phyloP scores from a whole-genome alignment of 768 basidiomycete species.

The Suillus subaureus region DNA sequence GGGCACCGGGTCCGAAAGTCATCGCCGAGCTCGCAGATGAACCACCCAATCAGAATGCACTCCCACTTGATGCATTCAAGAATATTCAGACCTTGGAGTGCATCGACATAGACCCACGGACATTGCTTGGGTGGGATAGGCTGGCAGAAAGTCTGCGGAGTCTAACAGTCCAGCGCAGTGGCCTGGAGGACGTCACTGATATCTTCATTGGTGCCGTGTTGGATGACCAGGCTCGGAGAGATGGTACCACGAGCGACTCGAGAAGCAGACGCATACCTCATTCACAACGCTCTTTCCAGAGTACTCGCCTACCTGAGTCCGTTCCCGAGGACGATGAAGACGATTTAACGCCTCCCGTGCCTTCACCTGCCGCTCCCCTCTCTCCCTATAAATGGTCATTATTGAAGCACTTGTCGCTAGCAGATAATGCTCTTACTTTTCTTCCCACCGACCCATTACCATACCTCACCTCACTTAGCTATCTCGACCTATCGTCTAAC shows the following conservation, averaged over 20 bases:
- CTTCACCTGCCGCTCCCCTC: constrained; percentile 41
- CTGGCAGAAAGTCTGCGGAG: constrained; percentile 70
- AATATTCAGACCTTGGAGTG: constrained; percentile 78
- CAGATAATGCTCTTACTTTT: constrained; percentile 82
- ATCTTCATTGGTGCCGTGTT: constrained; percentile 75
- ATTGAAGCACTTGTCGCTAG: constrained; percentile 72
- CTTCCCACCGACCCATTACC: constrained; percentile 68
- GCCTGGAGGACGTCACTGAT: constrained; percentile 79
- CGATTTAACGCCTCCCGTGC: constrained; percentile 13
- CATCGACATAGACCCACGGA: constrained; percentile 79
- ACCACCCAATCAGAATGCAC: constrained; percentile 68
- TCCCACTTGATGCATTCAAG: constrained; percentile 86
- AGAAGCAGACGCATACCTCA: constrained; percentile 47
- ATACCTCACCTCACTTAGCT: constrained; percentile 27
- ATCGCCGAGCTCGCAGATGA: constrained; percentile 73
- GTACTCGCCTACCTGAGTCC: constrained; percentile 55
- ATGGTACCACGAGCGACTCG: constrained; percentile 52
- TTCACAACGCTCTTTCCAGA: constrained; percentile 49
- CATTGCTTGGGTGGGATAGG: constrained; percentile 81
- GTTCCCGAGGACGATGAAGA: constrained; percentile 56
- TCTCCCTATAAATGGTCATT: constrained; percentile 72
- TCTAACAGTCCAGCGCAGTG: constrained; percentile 77
- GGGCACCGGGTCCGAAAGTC: constrained; percentile 61
- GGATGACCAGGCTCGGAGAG: constrained; percentile 71
- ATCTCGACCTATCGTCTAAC: no score